phyloP scores from a whole-genome alignment of 805 yeast genomes.

The Barnettozyma sucrosica region DNA sequence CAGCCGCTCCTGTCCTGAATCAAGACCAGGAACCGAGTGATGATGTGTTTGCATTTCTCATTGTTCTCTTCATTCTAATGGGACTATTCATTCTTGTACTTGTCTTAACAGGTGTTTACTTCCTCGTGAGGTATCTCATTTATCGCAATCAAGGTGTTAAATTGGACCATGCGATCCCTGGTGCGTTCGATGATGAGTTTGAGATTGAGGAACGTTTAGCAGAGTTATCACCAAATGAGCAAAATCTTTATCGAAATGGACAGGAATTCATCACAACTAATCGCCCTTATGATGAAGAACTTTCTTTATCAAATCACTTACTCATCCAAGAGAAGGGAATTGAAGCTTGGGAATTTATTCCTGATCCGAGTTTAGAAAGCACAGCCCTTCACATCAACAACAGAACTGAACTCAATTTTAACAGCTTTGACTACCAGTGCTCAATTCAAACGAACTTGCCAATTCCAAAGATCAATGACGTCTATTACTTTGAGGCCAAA shows the following conservation, averaged over 20 bases:
- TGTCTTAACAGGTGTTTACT: neutral
- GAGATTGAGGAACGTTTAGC: slow-evolving; percentile 49
- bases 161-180: slow-evolving; percentile 37
- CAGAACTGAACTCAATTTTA: slow-evolving; percentile 22
- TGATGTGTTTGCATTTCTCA: slow-evolving; percentile 7
- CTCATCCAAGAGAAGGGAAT: slow-evolving; percentile 77
- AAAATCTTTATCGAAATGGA: slow-evolving; percentile 39
- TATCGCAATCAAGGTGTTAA: slow-evolving; percentile 9
- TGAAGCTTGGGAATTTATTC: slow-evolving; percentile 70
- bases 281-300: slow-evolving; percentile 19
- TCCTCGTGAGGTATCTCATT: slow-evolving; percentile 3
- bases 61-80: slow-evolving; percentile 5
- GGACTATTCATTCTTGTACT: slow-evolving; percentile 7
- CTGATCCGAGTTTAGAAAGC: slow-evolving; percentile 39
- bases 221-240: slow-evolving; percentile 47
- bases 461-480: slow-evolving; percentile 41
- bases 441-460: slow-evolving; percentile 44
- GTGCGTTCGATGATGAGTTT: slow-evolving; percentile 46
- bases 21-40: neutral
- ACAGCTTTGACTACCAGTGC: slow-evolving; percentile 33
- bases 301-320: slow-evolving; percentile 27
- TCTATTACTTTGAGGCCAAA: slow-evolving; percentile 46
- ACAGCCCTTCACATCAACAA: slow-evolving; percentile 51
- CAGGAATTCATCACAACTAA: slow-evolving; percentile 28
- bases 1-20: neutral